These are phyloP conservation scores for Farysia itapuensis DNA, from an alignment of 1,284 basidiomycete genomes.

Conservation along the genomic window DNA sequence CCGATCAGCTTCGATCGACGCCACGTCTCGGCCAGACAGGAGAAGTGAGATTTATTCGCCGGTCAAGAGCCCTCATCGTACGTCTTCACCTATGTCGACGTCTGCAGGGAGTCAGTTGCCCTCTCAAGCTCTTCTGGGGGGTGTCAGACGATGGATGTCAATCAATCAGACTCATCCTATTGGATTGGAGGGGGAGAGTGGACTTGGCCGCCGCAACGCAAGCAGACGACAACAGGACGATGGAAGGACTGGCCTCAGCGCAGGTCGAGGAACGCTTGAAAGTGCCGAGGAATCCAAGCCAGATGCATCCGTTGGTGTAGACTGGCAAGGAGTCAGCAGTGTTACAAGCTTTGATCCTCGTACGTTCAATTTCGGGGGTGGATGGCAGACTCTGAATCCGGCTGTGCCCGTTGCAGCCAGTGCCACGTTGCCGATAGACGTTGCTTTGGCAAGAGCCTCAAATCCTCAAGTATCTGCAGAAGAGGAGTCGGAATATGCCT, in stretches of 20 bases:
- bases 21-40: no score
- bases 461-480: slow-evolving; percentile 30
- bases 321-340: neutral
- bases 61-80: no score
- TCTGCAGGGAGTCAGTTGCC: slow-evolving; percentile 8
- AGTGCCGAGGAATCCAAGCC: no score
- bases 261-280: no score
- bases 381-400: slow-evolving; percentile 25
- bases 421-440: slow-evolving; percentile 27
- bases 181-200: slow-evolving; percentile 2
- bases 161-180: slow-evolving; percentile 33
- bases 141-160: slow-evolving; percentile 47
- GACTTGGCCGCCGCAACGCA: no score
- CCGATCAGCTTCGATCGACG: no score
- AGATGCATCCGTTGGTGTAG: neutral
- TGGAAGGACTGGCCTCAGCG: no score
- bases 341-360: slow-evolving; percentile 31
- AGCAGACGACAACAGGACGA: no score
- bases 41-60: no score
- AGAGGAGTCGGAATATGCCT: slow-evolving; percentile 31
- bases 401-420: slow-evolving; percentile 5
- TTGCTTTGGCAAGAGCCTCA: slow-evolving; percentile 24
- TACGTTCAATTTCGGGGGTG: slow-evolving; percentile 37
- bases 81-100: slow-evolving; percentile 2
- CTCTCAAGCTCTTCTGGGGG: slow-evolving; percentile 44